These are phyloP conservation scores for Lasiosphaeria miniovina DNA, from an alignment of 495 filamentous ascomycete species.

Conservation along the genomic window DNA sequence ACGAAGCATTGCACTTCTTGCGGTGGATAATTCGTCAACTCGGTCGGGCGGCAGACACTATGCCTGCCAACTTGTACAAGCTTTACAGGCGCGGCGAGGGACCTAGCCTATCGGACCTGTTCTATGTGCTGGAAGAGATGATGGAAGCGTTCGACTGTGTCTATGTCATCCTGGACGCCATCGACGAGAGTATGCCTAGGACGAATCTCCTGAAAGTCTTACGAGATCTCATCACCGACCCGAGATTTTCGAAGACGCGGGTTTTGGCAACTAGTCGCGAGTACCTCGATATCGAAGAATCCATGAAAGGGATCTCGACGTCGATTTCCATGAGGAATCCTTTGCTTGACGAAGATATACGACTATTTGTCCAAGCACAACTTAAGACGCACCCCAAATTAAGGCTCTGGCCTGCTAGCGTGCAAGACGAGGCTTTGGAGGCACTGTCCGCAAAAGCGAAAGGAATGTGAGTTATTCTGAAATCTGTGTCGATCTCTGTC, in stretches of 20 bases:
- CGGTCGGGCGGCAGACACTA: slow-evolving; percentile 24
- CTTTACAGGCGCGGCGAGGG: slow-evolving; percentile 8
- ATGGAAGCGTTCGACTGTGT: slow-evolving; percentile 11
- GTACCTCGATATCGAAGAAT: slow-evolving; percentile 38
- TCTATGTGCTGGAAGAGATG: slow-evolving; percentile 11
- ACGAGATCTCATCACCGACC: slow-evolving; percentile 25
- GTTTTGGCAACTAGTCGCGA: slow-evolving; percentile 43
- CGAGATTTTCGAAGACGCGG: slow-evolving; percentile 32
- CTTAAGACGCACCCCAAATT: too few relatives aligned
- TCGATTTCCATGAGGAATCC: slow-evolving; percentile 17
- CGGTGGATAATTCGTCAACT: slow-evolving; percentile 30
- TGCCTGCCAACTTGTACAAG: slow-evolving; percentile 19
- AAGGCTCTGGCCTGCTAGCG: too few relatives aligned
- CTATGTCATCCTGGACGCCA: slow-evolving; percentile 34
- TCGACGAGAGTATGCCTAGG: slow-evolving; percentile 33
- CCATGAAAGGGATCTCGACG: slow-evolving; percentile 13
- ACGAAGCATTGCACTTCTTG: slow-evolving; percentile 31
- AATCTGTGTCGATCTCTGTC: too few relatives aligned
- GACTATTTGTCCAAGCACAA: too few relatives aligned
- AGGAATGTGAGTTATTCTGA: too few relatives aligned
- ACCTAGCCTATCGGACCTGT: slow-evolving; percentile 9
- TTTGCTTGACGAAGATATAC: slow-evolving; percentile 11
- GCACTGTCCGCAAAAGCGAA: too few relatives aligned
- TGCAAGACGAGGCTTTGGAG: too few relatives aligned
- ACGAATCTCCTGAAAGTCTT: slow-evolving; percentile 23